Evolutionary conservation across 768 basidiomycete species (phyloP), one percentile per base, ranked within the genome.

Genomic region (Kwoniella pini): DNA sequence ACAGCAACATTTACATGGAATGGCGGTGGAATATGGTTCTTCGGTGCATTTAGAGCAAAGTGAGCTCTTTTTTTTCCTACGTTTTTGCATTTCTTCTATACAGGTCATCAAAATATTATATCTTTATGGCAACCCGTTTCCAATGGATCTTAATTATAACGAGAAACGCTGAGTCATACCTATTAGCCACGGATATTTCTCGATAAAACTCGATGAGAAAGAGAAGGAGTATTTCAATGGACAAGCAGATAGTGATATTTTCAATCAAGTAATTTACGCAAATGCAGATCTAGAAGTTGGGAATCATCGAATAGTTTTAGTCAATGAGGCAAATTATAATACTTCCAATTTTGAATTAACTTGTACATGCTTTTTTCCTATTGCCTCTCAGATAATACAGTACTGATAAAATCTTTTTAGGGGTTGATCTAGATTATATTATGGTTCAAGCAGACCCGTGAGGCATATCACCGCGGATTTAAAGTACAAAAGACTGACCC

Each of bases 31-130:
- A 17, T 50, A 13, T 50, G 48, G 48, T 11, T 50, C 9, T 50
- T 50, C 30, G 48, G 48, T 33, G 48, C 48, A 1, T 50, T 50
- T 21, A 50, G 48, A 50, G 48, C 48, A 5, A 50, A 50, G 48
- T 50, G 2, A 50, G 30, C 31, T 31, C 27, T 50, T 0, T 17
- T 6, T 33, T 10, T 33, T 17, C 30, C 40, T 13, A 10, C 9
- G 7, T 36, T 9, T 19, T 42, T 42, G 26, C 22, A 10, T 50
- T 30, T 33, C 9, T 9, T 2, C 17, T 31, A 2, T 28, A 12
- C 48, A 50, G 33, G 7, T 7, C 28, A 15, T 50, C n/a, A n/a
- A n/a, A n/a, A n/a, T n/a, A n/a, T n/a, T n/a, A n/a, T n/a, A n/a
- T n/a, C n/a, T n/a, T n/a, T n/a, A n/a, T n/a, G n/a, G n/a, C n/a